Evolutionary conservation across 306 rosid species (phyloP).

Genomic region (Vigna mungo): DNA sequence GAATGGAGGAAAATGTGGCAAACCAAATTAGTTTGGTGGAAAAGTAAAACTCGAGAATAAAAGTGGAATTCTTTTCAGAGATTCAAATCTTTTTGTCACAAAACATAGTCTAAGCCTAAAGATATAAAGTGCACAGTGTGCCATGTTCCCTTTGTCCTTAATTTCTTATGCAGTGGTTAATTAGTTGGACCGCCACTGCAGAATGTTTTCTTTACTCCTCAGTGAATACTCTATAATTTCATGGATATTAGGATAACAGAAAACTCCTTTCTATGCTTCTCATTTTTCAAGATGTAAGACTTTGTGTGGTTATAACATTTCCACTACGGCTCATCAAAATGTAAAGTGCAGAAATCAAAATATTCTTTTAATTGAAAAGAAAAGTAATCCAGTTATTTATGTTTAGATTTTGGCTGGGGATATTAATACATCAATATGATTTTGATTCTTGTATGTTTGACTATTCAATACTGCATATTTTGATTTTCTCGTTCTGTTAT

Average conservation of each 20-base stretch:
- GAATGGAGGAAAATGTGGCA: conserved; percentile 53
- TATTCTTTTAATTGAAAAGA: background rate
- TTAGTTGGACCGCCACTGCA: conserved; percentile 12
- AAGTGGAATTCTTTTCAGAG: conserved; percentile 50
- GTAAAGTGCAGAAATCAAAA: background rate
- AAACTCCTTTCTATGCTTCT: background rate
- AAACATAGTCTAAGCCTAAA: conserved; percentile 54
- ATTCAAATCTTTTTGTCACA: conserved; percentile 65
- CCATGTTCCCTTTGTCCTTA: conserved; percentile 36
- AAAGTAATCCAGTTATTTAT: background rate
- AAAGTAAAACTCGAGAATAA: conserved; percentile 45
- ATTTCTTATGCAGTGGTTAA: conserved; percentile 25
- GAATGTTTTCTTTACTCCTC: background rate
- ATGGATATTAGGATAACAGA: background rate
- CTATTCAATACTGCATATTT: background rate
- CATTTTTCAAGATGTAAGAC: background rate
- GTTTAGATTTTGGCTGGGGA: no score
- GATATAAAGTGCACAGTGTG: conserved; percentile 57
- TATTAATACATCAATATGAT: background rate
- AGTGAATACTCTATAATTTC: background rate
- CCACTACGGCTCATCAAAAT: background rate
- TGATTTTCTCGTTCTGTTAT: conserved; percentile 22
- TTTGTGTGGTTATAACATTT: background rate
- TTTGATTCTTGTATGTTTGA: background rate
- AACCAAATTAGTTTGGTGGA: conserved; percentile 48